Conservation (phyloP, 192 early-diverging fungal species). For the Coemansia asiatica region DNA sequence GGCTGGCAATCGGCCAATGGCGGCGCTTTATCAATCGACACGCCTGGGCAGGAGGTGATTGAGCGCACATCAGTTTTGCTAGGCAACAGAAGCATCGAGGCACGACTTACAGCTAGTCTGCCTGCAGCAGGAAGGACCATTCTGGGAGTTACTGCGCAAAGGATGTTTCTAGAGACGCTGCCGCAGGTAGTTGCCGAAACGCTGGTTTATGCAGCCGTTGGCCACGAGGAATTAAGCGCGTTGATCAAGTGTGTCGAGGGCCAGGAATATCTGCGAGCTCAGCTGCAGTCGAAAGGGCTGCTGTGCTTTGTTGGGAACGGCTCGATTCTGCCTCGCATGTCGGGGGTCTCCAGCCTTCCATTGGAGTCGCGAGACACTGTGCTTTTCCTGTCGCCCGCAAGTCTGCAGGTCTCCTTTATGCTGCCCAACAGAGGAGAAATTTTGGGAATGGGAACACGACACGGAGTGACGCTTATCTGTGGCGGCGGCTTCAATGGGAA, state of each 20-base stretch:
- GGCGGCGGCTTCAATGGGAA: conserved; percentile 63
- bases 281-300: conserved; percentile 33
- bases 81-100: conserved; percentile 34
- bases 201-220: conserved; percentile 29
- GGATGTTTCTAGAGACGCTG: conserved; percentile 47
- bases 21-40: conserved; percentile 43
- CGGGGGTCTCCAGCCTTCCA: conserved; percentile 54
- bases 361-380: conserved; percentile 24
- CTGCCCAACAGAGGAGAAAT: conserved; percentile 55
- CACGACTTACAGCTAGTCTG: conserved; percentile 46
- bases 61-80: conserved; percentile 53
- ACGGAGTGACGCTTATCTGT: conserved; percentile 57
- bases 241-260: conserved; percentile 56
- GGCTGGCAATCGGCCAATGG: conserved; percentile 42
- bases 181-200: conserved; percentile 34
- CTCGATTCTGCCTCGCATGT: conserved; percentile 55
- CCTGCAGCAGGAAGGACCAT: conserved; percentile 58
- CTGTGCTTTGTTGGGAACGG: conserved; percentile 58
- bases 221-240: conserved; percentile 16
- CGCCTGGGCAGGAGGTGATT: conserved; percentile 58
- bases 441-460: conserved; percentile 56
- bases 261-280: conserved; percentile 50
- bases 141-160: conserved; percentile 31
- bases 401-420: conserved; percentile 36
- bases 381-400: conserved; percentile 42